Conservation (phyloP, 768 basidiomycete species). For the Rhodotorula kratochvilovae region DNA sequence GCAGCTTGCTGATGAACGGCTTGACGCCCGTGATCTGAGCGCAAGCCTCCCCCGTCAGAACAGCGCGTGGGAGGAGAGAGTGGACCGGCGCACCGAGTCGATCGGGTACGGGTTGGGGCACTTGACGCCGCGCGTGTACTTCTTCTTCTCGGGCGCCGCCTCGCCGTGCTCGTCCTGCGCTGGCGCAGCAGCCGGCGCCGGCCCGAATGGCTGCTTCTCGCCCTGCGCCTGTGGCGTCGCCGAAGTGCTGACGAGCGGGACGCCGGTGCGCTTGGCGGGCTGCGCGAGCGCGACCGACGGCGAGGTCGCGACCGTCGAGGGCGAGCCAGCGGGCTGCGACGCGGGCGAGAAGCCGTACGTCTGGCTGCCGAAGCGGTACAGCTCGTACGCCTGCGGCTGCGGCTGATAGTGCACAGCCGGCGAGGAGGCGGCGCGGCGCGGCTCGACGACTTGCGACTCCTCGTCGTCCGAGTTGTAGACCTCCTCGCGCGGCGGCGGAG, state of each 20-base stretch:
- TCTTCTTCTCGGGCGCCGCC: background rate
- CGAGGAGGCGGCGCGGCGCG: background rate
- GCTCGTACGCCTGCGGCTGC: background rate
- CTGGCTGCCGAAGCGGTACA: background rate
- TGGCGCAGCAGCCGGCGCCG: background rate
- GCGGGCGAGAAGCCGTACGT: background rate
- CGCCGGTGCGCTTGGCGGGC: background rate
- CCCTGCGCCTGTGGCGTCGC: no score
- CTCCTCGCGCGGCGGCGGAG: no score
- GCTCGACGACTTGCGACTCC: background rate
- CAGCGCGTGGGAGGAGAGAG: no score
- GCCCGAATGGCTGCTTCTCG: background rate
- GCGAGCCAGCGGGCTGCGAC: background rate
- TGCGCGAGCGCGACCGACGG: background rate
- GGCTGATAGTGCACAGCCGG: background rate
- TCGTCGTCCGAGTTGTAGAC: background rate
- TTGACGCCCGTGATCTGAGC: constrained; percentile 14
- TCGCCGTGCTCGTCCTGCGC: background rate
- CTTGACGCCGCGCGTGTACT: background rate
- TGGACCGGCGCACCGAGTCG: background rate
- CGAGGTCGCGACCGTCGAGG: background rate
- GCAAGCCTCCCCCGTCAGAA: no score
- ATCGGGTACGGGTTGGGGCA: constrained; percentile 1
- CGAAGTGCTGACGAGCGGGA: no score
- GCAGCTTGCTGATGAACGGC: constrained; percentile 25